Evolutionary conservation across 768 basidiomycete genomes (phyloP), one percentile per base, ranked within the genome.

Genomic region (Trametes cingulata): DNA sequence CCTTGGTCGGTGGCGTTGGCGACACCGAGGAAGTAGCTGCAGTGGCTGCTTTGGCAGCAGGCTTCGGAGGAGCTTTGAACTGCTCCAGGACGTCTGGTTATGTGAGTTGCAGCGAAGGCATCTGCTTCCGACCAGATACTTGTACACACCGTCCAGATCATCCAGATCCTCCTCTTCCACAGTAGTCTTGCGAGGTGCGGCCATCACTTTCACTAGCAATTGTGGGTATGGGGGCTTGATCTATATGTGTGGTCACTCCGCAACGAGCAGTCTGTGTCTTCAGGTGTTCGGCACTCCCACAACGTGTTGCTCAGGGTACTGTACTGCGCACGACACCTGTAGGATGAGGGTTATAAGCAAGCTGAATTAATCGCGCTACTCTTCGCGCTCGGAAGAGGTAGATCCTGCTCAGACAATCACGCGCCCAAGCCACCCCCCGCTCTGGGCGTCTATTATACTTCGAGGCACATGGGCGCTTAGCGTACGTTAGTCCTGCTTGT

Each of bases 121-220:
- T n/a, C 17, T 29, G 47, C 36, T 50, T 56, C 29, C 10, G 53
- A 58, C 10, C 43, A 41, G n/a, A 41, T 10, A 17, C 41, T 25
- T 46, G 40, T 43, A 40, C 76, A 41, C 45, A 82, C 82, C 82
- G 69, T 90, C 87, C 47, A 90, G 81, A 67, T 90, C 87, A 67
- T 90, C 87, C 19, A 88, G 69, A 70, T 90, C 85, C 20, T 87
- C 85, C n/a, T 77, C 78, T 33, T 63, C 61, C 13, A 63, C 56
- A 3, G 56, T 63, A 2, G 43, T 19, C 56, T 54, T 63, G 42
- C 61, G 61, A 3, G 61, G 56, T 24, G 56, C 56, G 14, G 56
- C 61, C 61, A 63, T 63, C 29, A 33, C 29, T 33, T 22, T 39
- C 22, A 14, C 35, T n/a, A 40, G 46, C 29, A 33, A 4, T 33